Conservation (phyloP, 371 early-diverging fungal genomes). For the Neoconidiobolus thromboides region DNA sequence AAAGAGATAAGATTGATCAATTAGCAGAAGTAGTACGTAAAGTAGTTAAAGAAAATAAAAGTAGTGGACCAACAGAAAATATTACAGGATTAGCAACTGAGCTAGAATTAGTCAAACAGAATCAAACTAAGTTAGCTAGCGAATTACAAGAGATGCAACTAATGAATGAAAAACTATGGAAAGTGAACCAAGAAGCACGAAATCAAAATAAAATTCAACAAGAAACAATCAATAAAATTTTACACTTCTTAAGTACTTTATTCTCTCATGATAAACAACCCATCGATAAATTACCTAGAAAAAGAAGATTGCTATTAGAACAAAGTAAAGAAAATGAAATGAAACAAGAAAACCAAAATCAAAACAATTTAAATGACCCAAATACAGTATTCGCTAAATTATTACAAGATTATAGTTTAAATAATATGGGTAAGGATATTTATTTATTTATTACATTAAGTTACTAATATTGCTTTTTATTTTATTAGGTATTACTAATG, state of each 20-base stretch:
- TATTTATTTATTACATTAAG: neutral
- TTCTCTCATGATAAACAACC: slow-evolving; percentile 39
- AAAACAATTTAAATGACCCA: neutral
- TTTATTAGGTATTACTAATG: neutral
- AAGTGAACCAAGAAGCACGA: slow-evolving; percentile 48
- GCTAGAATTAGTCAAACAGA: slow-evolving; percentile 44
- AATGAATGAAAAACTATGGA: slow-evolving; percentile 81
- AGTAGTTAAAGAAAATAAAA: neutral
- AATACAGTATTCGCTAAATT: neutral
- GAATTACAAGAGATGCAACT: slow-evolving; percentile 72
- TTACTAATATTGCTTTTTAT: neutral
- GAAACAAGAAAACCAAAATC: neutral
- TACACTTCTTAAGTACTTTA: slow-evolving; percentile 58
- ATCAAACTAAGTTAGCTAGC: slow-evolving; percentile 68
- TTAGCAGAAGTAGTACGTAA: neutral
- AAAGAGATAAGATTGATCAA: slow-evolving; percentile 29
- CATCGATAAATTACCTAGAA: slow-evolving; percentile 31
- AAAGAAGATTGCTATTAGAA: slow-evolving; percentile 20
- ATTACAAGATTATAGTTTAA: neutral
- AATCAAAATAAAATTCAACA: slow-evolving; percentile 71
- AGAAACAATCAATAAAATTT: slow-evolving; percentile 76
- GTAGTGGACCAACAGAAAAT: neutral
- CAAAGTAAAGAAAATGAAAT: neutral
- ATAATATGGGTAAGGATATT: neutral
- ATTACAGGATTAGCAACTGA: neutral